Evolutionary conservation across 2,329 filamentous ascomycete genomes (phyloP), one percentile per base, ranked within the genome.

Genomic region (Phoma herbarum): DNA sequence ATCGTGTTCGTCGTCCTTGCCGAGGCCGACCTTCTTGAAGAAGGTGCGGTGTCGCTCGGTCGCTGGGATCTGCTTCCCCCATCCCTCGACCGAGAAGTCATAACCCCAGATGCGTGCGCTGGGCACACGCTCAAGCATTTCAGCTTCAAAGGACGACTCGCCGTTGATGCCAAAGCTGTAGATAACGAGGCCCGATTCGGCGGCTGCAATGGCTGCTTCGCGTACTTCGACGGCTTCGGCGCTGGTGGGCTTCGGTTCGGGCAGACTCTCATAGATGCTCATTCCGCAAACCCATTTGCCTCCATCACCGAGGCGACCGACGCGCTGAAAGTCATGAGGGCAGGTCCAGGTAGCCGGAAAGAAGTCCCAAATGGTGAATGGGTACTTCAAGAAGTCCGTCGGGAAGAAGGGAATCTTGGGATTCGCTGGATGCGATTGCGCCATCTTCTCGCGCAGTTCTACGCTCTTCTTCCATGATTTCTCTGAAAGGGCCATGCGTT

Each of bases 241-340:
- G 18, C 47, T 49, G 42, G 65, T 52, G 9, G 65, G 43, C 7
- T 63, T 58, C 1, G 66, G 63, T 9, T 59, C 63, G 1, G 72
- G 65, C 23, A 71, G 53, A 6, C 58, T 61, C 25, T 75, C 72
- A 54, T 75, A 75, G 18, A 74, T 51, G 44, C 67, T 73, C 71
- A 75, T 73, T 12, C 72, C 72, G 49, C 72, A 75, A 18, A 75
- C 71, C 72, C 72, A 75, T 62, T 75, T 75, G 14, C 72, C 72
- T 28, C 72, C 72, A 46, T 75, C 72, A 4, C 72, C 72, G 7
- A 75, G 63, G 9, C 71, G 61, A 3, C 72, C 72, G 0, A 75
- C 67, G 31, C 72, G 68, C 54, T 75, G 72, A 31, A 75, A 62
- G 55, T 75, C 72, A 37, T 73, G 72, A 11, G 72, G 72, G 37